Evolutionary conservation across 2,329 filamentous ascomycete genomes (phyloP).

Genomic region (Aspergillus sp.): DNA sequence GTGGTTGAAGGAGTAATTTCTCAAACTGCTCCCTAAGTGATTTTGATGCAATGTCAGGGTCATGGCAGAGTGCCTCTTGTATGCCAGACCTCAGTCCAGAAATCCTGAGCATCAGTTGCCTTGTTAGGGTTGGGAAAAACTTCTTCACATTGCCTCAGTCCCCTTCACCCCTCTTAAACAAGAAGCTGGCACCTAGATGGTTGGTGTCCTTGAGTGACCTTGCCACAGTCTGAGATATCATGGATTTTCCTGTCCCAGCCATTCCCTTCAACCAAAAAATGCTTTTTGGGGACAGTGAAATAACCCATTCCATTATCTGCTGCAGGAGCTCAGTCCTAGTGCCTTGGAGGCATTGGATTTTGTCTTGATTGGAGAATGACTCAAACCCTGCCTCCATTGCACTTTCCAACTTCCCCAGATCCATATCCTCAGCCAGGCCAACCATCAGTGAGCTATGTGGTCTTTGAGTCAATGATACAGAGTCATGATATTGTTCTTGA

Average conservation of each 20-base stretch:
- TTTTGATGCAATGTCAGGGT: too few species aligned
- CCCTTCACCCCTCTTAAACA: conserved; percentile 39
- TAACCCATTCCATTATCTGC: conserved; percentile 18
- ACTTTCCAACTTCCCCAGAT: conserved; percentile 7
- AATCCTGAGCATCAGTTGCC: conserved; percentile 19
- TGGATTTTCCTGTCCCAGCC: conserved; percentile 25
- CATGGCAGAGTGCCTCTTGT: conserved; percentile 8
- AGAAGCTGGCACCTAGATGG: conserved; percentile 34
- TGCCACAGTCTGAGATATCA: conserved; percentile 28
- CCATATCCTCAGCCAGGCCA: neutral
- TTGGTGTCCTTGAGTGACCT: conserved; percentile 9
- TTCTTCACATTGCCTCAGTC: conserved; percentile 29
- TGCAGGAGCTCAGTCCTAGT: conserved; percentile 16
- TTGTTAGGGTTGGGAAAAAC: conserved; percentile 33
- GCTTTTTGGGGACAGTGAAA: conserved; percentile 9
- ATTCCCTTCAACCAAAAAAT: conserved; percentile 34
- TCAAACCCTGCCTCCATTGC: conserved; percentile 4
- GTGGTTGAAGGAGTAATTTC: too few species aligned
- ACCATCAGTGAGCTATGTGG: conserved; percentile 5
- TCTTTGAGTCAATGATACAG: neutral
- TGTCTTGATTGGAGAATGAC: conserved; percentile 4
- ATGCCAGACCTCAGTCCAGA: conserved; percentile 2
- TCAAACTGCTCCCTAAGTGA: too few species aligned
- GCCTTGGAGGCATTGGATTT: conserved; percentile 16
- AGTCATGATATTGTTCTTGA: conserved; percentile 3